Conservation (phyloP, 805 yeast species). For the Clavispora phyllophila region DNA sequence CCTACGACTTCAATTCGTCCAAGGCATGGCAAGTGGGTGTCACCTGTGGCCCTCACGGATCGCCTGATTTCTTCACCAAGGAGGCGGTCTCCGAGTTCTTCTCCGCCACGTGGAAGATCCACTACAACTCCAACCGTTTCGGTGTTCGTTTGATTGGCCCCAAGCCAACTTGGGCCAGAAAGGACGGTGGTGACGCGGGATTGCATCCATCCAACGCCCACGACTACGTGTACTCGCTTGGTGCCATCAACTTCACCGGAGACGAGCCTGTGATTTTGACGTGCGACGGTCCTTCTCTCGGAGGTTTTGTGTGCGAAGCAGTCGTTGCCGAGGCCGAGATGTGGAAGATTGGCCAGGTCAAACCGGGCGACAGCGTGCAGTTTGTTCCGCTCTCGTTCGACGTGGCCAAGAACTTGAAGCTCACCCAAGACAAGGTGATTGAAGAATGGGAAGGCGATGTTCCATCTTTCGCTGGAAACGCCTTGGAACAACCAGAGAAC, state of each 20-base stretch:
- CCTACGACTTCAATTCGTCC: constrained; percentile 31
- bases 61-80: constrained; percentile 85
- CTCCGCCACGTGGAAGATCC: constrained; percentile 81
- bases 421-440: constrained; percentile 53
- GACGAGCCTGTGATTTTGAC: constrained; percentile 97
- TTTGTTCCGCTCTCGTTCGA: constrained; percentile 75
- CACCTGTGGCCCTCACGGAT: constrained; percentile 96
- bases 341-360: constrained; percentile 98
- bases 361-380: constrained; percentile 83
- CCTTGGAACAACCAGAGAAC: constrained; percentile 42
- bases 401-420: constrained; percentile 61
- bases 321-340: constrained; percentile 93
- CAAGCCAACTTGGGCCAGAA: constrained; percentile 94
- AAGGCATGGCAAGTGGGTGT: constrained; percentile 83
- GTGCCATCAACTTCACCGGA: constrained; percentile 97
- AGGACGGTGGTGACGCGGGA: constrained; percentile 97
- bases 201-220: constrained; percentile 98
- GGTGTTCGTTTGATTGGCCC: constrained; percentile 95
- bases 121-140: constrained; percentile 93
- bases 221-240: constrained; percentile 92
- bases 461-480: constrained; percentile 22
- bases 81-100: constrained; percentile 78
- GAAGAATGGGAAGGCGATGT: constrained; percentile 41
- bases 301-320: constrained; percentile 96
- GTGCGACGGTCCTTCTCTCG: constrained; percentile 95